These are phyloP conservation scores for Coniochaeta ligniaria DNA, from an alignment of 2,329 filamentous ascomycete genomes.

Conservation along the genomic window DNA sequence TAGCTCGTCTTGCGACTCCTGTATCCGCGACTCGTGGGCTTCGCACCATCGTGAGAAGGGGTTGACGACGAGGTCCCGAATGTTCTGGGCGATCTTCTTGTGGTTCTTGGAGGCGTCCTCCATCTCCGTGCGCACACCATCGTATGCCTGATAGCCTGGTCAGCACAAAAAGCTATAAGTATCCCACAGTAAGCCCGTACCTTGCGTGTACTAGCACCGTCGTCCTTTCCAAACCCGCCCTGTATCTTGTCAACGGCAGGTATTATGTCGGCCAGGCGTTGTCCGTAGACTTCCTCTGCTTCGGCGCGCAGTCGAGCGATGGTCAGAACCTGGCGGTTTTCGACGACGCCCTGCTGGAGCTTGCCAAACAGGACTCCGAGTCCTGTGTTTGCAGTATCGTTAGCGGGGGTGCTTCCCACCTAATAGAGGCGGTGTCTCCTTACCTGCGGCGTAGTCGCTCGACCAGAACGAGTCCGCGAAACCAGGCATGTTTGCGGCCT, in stretches of 20 bases:
- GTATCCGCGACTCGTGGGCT: constrained; percentile 82
- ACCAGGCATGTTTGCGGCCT: constrained; percentile 57
- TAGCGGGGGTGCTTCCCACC: neutral
- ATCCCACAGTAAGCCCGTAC: constrained; percentile 35
- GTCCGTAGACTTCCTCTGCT: constrained; percentile 84
- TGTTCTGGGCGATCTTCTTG: constrained; percentile 92
- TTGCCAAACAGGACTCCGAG: constrained; percentile 93
- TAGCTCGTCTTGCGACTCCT: constrained; percentile 91
- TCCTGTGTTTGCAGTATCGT: constrained; percentile 35
- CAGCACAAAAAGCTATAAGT: constrained; percentile 5
- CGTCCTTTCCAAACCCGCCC: constrained; percentile 82
- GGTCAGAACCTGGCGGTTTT: constrained; percentile 90
- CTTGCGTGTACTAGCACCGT: constrained; percentile 94
- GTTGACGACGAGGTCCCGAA: constrained; percentile 88
- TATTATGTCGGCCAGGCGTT: constrained; percentile 73
- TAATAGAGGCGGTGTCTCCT: constrained; percentile 17
- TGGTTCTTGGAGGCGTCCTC: constrained; percentile 82
- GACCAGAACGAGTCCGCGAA: constrained; percentile 99
- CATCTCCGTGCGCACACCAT: constrained; percentile 90
- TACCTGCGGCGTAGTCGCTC: constrained; percentile 89
- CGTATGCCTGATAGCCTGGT: constrained; percentile 65
- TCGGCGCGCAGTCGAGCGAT: constrained; percentile 92
- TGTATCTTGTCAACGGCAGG: constrained; percentile 73
- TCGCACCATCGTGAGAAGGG: constrained; percentile 97
- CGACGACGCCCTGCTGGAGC: constrained; percentile 89